Base-by-base conservation (phyloP, 345 rosid genomes). In the Eucalyptus rudis region DNA sequence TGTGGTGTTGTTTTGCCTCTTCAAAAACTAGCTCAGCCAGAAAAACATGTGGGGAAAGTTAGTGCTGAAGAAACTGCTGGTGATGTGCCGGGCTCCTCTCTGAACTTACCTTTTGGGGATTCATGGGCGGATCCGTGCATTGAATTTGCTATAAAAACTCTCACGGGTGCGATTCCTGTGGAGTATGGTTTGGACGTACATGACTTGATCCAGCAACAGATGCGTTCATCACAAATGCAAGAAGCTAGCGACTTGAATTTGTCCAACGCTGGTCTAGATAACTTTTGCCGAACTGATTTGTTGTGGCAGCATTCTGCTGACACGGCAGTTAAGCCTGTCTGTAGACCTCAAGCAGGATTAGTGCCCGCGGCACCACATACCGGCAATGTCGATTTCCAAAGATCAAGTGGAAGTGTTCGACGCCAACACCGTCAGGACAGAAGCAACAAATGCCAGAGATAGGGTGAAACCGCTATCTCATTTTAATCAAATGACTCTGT, bases 81-180 rank as follows among this genome's bases (percentile, higher is more conserved):
- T 47, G 94, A 89, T 86, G 90, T 88, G 86, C 89, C 89, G 0
- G 90, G 90, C 49, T 84, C 92, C 16, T 51, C 96, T 4, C 88
- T 90, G 14, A 89, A 91, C 87, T 58, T 91, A 90, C 89, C 94
- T 62, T 91, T 90, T 43, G 90, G 89, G 5, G 96, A 95, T 90
- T 93, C 93, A 83, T 96, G 96, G 95, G 91, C 95, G 16, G 99
- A 98, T 92, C 99, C 99, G 5, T 96, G 99, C 88, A 96, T 98
- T 50, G 98, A 98, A 52, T 98, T 98, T 59, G 99, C 99, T 14
- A 96, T 98, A 89, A 97, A 97, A 92, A 96, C 99, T 58, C 94
- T 98, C 47, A 98, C 97, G 0, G 99, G 96, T 11, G 94, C 95
- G 71, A 95, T 97, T 84, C 99, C 99, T 11, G 90, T 96, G 52